phyloP scores from a whole-genome alignment of 768 basidiomycete species.

The Kwoniella sp. region DNA sequence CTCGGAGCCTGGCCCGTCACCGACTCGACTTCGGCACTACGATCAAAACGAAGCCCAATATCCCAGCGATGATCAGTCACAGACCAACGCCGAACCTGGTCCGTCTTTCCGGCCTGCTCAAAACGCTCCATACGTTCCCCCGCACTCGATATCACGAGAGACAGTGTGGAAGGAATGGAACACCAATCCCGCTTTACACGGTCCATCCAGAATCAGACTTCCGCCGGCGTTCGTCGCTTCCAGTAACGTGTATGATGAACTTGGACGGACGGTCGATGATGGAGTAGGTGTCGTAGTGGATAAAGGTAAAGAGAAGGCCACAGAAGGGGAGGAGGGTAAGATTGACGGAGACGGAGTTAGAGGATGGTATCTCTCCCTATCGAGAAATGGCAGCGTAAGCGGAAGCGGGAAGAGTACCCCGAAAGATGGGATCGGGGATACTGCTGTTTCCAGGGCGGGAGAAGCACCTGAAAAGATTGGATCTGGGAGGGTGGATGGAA shows the following conservation, averaged over 20 bases:
- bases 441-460: background rate
- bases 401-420: background rate
- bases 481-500: too few species aligned
- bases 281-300: constrained; percentile 37
- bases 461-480: too few species aligned
- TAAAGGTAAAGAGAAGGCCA: constrained; percentile 10
- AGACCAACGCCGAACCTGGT: background rate
- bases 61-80: background rate
- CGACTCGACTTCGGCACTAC: background rate
- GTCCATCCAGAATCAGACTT: constrained; percentile 23
- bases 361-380: constrained; percentile 40
- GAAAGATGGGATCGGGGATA: background rate
- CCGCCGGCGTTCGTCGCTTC: constrained; percentile 39
- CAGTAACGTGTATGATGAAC: constrained; percentile 36
- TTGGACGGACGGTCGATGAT: constrained; percentile 34
- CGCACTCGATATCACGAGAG: background rate
- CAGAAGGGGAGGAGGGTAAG: constrained; percentile 17
- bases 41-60: background rate
- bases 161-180: constrained; percentile 45
- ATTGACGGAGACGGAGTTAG: constrained; percentile 31
- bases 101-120: background rate
- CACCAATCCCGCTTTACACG: constrained; percentile 42
- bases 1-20: constrained; percentile 14
- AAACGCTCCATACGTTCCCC: too few species aligned
- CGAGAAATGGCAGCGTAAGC: background rate